A percentile compares a stretch with the other conserved stretches of the same genome.
Conservation (phyloP, 176 grass and related monocot species). For the Carex kokanica region DNA sequence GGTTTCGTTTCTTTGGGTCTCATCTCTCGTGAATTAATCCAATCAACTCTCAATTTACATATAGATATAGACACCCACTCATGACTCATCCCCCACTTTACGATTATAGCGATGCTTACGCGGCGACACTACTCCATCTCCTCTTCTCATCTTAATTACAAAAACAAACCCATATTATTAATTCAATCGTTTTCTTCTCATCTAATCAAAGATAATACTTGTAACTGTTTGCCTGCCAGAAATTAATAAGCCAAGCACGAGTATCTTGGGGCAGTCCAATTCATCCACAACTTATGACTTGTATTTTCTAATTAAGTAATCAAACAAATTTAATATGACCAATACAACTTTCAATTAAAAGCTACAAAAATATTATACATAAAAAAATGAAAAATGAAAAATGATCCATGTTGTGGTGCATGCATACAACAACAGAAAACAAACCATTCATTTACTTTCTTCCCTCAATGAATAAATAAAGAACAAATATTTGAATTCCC, state of each 20-base stretch:
- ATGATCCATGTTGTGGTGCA: not conserved
- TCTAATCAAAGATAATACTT: no score
- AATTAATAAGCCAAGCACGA: not conserved
- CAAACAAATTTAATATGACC: not conserved
- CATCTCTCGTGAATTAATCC: not conserved
- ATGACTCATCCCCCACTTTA: not conserved
- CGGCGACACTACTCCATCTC: not conserved
- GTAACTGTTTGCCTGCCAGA: conserved; percentile 1
- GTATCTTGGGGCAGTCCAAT: not conserved
- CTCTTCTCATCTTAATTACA: not conserved
- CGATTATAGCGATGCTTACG: not conserved
- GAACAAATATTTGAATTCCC: conserved; percentile 9
- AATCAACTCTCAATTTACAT: not conserved
- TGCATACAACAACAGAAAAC: not conserved
- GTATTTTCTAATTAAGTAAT: not conserved
- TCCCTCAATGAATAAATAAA: not conserved
- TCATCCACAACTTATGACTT: not conserved
- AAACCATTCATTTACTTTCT: not conserved
- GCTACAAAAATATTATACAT: not conserved
- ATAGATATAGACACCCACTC: not conserved
- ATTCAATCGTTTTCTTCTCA: not conserved
- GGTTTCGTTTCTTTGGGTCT: not conserved
- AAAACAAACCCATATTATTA: no score
- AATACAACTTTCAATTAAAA: not conserved
- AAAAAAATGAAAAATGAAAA: conserved; percentile 17